Conservation (phyloP, 345 rosid genomes). For the Hibiscus syriacus region DNA sequence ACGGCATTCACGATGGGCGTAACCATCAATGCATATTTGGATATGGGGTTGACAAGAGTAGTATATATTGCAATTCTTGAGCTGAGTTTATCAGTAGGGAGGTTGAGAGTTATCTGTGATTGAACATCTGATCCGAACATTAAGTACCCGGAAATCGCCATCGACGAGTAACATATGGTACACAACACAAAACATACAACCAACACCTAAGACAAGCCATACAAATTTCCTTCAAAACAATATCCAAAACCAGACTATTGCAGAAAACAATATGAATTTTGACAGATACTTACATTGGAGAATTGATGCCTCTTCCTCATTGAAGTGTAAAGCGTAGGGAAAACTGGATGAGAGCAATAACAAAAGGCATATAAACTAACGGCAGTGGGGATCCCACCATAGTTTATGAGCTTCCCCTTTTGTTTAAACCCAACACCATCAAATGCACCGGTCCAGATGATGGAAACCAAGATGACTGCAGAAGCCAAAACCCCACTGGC, state of each 20-base stretch:
- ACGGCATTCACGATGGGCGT: constrained; percentile 43
- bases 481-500: constrained; percentile 90
- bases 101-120: too few relatives aligned
- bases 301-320: constrained; percentile 76
- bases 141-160: constrained; percentile 51
- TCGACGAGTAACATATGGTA: constrained; percentile 40
- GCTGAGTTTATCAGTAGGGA: too few relatives aligned
- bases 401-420: constrained; percentile 34
- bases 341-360: constrained; percentile 86
- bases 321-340: constrained; percentile 75
- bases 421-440: constrained; percentile 70
- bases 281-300: constrained; percentile 65
- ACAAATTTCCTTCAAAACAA: too few relatives aligned
- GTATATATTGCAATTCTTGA: too few relatives aligned
- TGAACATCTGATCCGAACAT: too few relatives aligned
- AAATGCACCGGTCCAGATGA: constrained; percentile 59
- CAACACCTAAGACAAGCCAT: too few relatives aligned
- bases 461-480: constrained; percentile 53
- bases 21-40: constrained; percentile 50
- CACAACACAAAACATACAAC: constrained; percentile 42
- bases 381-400: constrained; percentile 62
- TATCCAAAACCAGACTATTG: not conserved
- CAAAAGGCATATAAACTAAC: constrained; percentile 84
- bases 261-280: too few relatives aligned
- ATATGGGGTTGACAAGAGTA: too few relatives aligned